Conservation (phyloP, 1,284 basidiomycete genomes). For the Cryptococcus sp. region DNA sequence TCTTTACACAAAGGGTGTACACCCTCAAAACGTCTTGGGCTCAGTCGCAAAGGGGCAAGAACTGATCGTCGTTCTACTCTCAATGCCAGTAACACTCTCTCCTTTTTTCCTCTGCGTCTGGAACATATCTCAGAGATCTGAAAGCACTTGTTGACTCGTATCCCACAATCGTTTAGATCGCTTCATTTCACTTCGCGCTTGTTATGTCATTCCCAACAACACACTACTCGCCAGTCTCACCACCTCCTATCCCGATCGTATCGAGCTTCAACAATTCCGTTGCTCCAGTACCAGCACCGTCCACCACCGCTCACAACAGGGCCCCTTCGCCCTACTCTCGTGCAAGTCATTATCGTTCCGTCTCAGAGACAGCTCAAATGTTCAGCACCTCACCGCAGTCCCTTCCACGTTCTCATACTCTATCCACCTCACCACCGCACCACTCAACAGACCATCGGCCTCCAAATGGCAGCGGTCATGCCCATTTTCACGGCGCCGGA, state of each 20-base stretch:
- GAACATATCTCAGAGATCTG: no score
- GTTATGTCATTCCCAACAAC: background rate
- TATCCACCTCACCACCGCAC: background rate
- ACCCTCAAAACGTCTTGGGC: no score
- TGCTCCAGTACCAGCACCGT: background rate
- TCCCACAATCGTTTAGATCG: no score
- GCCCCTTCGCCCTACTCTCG: constrained; percentile 3
- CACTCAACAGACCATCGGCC: background rate
- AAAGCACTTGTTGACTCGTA: no score
- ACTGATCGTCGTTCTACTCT: no score
- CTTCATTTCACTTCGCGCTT: no score
- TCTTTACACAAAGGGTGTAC: no score
- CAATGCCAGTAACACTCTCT: no score
- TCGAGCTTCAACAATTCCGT: no score
- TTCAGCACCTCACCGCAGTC: background rate
- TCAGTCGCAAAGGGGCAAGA: no score
- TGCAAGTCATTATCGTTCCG: constrained; percentile 8
- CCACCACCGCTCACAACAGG: background rate
- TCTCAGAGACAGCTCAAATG: constrained; percentile 8
- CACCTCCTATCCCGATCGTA: background rate
- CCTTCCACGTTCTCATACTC: background rate
- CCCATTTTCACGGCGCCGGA: constrained; percentile 1
- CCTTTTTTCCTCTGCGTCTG: no score
- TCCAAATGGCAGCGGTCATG: background rate
- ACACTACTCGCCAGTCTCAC: constrained; percentile 3